Percentiles rank a stretch among this genome's conserved stretches.
Evolutionary conservation across 768 basidiomycete species (phyloP).

Genomic region (Cystobasidium tubakii): DNA sequence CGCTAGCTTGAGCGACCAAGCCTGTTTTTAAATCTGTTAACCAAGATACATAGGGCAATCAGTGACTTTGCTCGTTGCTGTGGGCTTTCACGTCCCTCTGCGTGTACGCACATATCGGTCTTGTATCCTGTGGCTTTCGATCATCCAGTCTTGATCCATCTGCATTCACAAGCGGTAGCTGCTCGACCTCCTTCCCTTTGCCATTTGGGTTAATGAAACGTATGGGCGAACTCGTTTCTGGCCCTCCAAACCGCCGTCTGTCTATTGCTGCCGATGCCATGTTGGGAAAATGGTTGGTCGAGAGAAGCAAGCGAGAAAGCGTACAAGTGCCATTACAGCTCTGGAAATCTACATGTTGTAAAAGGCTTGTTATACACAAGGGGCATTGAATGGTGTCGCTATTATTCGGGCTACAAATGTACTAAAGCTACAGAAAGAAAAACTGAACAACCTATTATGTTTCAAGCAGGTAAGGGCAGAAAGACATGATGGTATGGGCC

Average conservation of each 20-base stretch:
- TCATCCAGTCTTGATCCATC: constrained; percentile 53
- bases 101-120: constrained; percentile 70
- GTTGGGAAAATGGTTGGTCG: background rate
- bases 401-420: background rate
- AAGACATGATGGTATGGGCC: too few relatives aligned
- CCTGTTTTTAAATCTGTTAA: constrained; percentile 75
- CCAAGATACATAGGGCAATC: constrained; percentile 34
- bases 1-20: constrained; percentile 85
- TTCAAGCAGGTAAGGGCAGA: too few relatives aligned
- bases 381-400: background rate
- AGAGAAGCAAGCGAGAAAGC: background rate
- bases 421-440: constrained; percentile 6
- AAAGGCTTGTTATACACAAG: background rate
- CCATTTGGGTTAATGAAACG: constrained; percentile 48
- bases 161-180: constrained; percentile 44
- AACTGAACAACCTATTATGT: too few relatives aligned
- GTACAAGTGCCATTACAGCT: background rate
- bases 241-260: constrained; percentile 81
- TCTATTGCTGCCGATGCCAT: constrained; percentile 58
- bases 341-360: background rate
- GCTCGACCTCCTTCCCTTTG: constrained; percentile 46
- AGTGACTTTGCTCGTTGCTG: background rate
- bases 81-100: constrained; percentile 30
- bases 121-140: constrained; percentile 61
- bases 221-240: constrained; percentile 71